phyloP scores from a whole-genome alignment of 176 grass and related monocot genomes.

The Echinochloa phyllopogon region DNA sequence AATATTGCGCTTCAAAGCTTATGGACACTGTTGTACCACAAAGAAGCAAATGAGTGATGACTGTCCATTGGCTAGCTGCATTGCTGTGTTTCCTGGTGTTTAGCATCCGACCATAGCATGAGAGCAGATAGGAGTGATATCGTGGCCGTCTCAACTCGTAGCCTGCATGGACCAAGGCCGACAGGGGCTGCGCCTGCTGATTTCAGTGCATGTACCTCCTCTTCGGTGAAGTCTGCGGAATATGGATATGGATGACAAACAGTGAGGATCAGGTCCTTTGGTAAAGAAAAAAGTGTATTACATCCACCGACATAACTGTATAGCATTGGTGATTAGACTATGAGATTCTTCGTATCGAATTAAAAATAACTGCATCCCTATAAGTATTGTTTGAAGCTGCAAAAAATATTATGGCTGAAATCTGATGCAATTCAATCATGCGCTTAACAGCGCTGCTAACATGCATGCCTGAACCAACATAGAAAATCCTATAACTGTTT shows the following conservation, averaged over 20 bases:
- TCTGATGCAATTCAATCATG: neutral
- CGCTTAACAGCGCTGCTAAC: neutral
- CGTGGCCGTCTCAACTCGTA: constrained; percentile 89
- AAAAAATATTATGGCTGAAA: constrained; percentile 3
- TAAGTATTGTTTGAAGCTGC: neutral
- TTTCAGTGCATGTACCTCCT: constrained; percentile 76
- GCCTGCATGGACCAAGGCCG: constrained; percentile 73
- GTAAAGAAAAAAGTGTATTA: neutral
- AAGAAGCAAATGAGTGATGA: constrained; percentile 11
- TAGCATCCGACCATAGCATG: constrained; percentile 92
- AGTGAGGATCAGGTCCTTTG: neutral
- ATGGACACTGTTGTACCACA: neutral
- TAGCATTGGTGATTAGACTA: neutral
- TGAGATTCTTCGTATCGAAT: neutral
- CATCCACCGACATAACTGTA: neutral
- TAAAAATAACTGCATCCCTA: neutral
- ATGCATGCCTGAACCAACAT: neutral
- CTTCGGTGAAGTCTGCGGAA: constrained; percentile 77
- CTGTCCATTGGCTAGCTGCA: constrained; percentile 19
- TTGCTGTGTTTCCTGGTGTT: constrained; percentile 20
- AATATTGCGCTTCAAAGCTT: neutral
- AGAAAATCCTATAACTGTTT: neutral
- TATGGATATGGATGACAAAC: constrained; percentile 26
- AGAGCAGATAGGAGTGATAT: constrained; percentile 73
- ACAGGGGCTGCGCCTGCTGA: constrained; percentile 64